Conservation (phyloP, 345 rosid species). For the Passiflora organensis region DNA sequence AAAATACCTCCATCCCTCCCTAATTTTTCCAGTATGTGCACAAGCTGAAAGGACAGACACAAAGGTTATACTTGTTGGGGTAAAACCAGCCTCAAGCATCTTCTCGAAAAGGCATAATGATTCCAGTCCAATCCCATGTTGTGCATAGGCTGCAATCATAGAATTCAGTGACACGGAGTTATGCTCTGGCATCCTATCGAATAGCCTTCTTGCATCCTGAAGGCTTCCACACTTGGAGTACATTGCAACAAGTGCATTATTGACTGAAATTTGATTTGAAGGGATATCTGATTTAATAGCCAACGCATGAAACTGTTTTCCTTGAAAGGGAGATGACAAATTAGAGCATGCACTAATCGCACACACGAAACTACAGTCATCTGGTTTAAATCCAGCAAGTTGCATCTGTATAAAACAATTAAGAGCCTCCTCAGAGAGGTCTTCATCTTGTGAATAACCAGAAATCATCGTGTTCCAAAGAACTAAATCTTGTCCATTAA, state of each 20-base stretch:
- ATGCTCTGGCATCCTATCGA: conserved; percentile 64
- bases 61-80: conserved; percentile 72
- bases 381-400: conserved; percentile 55
- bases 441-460: conserved; percentile 66
- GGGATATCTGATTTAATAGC: conserved; percentile 59
- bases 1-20: conserved; percentile 57
- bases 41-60: conserved; percentile 83
- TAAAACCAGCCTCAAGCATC: conserved; percentile 52
- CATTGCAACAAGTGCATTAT: conserved; percentile 64
- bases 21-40: conserved; percentile 71
- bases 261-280: conserved; percentile 58
- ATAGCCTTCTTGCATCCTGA: conserved; percentile 51
- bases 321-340: conserved; percentile 70
- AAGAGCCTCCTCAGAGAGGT: conserved; percentile 64
- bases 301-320: conserved; percentile 76
- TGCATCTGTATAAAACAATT: conserved; percentile 56
- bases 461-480: conserved; percentile 92
- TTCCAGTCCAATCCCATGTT: conserved; percentile 59
- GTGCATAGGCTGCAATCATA: conserved; percentile 78
- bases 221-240: conserved; percentile 77
- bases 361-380: conserved; percentile 87
- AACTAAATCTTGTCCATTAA: conserved; percentile 56
- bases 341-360: conserved; percentile 68
- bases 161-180: conserved; percentile 67
- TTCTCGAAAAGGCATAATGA: conserved; percentile 49